A percentile compares a stretch with the other conserved stretches of the same genome.
Conservation (phyloP, 179 eudicot species). For the Camellia oleifera region DNA sequence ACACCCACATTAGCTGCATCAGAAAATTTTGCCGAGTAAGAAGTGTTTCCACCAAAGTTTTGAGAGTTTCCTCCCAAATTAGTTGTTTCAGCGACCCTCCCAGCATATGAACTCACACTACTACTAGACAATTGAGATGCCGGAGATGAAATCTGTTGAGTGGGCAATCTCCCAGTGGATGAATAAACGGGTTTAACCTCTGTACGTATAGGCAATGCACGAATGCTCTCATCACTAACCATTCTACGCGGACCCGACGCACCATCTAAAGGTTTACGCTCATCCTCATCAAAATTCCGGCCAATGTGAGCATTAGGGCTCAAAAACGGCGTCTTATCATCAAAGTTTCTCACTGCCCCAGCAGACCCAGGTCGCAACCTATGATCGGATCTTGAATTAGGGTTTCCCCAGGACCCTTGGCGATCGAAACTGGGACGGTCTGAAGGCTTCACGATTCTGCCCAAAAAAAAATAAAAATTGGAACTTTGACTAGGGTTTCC, state of each 20-base stretch:
- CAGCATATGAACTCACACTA: constrained; percentile 47
- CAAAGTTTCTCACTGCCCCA: constrained; percentile 63
- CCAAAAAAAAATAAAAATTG: not conserved
- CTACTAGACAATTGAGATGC: constrained; percentile 28
- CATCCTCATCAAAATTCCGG: constrained; percentile 93
- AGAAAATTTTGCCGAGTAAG: constrained; percentile 34
- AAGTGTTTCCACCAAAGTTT: constrained; percentile 26
- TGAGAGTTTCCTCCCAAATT: constrained; percentile 26
- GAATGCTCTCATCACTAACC: constrained; percentile 60
- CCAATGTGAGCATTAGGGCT: constrained; percentile 53
- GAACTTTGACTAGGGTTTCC: constrained; percentile 13
- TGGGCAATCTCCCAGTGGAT: constrained; percentile 28
- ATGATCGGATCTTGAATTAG: constrained; percentile 66
- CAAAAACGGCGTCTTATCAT: constrained; percentile 72
- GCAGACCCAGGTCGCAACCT: constrained; percentile 79
- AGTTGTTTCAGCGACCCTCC: constrained; percentile 49
- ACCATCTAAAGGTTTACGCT: constrained; percentile 87
- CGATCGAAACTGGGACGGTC: constrained; percentile 73
- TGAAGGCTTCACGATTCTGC: constrained; percentile 65
- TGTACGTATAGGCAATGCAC: constrained; percentile 29
- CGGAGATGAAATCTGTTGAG: constrained; percentile 28
- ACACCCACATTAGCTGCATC: constrained; percentile 37
- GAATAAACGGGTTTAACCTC: constrained; percentile 43
- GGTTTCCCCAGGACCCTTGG: constrained; percentile 59
- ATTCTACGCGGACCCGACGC: constrained; percentile 59